phyloP scores from a whole-genome alignment of 2,329 filamentous ascomycete genomes.

The Alternaria burnsii region DNA sequence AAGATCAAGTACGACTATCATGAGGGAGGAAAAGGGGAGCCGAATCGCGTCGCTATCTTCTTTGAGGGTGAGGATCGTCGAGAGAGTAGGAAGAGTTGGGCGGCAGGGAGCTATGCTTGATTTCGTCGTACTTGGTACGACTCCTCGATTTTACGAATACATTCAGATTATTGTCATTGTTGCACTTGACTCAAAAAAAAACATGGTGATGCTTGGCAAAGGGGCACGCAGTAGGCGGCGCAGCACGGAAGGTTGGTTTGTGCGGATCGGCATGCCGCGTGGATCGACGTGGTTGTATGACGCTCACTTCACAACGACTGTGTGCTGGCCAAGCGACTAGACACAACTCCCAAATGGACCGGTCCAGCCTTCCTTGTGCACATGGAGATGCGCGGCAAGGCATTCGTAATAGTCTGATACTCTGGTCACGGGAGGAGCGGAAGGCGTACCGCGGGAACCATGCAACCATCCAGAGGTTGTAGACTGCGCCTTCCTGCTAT shows the following conservation, averaged over 20 bases:
- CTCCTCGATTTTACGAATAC: not conserved
- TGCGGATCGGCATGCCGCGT: not conserved
- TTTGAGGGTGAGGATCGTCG: constrained; percentile 35
- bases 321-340: not conserved
- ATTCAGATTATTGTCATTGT: not conserved
- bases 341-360: not conserved
- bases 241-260: not conserved
- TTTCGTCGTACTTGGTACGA: too few species aligned
- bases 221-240: not conserved
- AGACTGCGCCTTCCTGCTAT: constrained; percentile 5
- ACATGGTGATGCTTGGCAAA: not conserved
- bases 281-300: constrained; percentile 7
- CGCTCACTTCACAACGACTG: constrained; percentile 3
- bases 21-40: constrained; percentile 33
- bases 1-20: constrained; percentile 44
- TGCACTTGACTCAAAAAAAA: not conserved
- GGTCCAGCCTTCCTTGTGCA: constrained; percentile 5
- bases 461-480: constrained; percentile 9
- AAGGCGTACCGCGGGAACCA: constrained; percentile 5
- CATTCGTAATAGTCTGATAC: constrained; percentile 1
- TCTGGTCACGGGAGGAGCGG: constrained; percentile 10
- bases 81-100: constrained; percentile 40
- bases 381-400: constrained; percentile 14
- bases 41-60: constrained; percentile 40
- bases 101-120: constrained; percentile 34